phyloP scores from a whole-genome alignment of 495 filamentous ascomycete species.

The Aspergillus wentii region DNA sequence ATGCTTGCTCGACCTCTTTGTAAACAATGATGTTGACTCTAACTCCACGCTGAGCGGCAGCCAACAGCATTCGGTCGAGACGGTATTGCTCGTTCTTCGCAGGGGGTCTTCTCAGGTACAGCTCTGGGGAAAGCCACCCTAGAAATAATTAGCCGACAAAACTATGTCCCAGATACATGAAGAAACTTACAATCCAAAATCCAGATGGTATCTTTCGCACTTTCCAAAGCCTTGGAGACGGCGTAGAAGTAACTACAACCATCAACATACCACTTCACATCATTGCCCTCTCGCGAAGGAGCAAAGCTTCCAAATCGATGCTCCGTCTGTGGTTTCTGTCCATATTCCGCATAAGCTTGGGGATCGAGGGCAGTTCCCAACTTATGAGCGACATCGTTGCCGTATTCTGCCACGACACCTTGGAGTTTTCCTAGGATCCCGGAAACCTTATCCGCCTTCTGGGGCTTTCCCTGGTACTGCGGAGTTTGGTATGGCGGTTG shows the following conservation, averaged over 20 bases:
- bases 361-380: slow-evolving; percentile 47
- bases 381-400: slow-evolving; percentile 44
- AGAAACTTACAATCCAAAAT: slow-evolving; percentile 72
- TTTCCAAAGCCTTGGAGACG: slow-evolving; percentile 78
- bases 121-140: slow-evolving; percentile 86
- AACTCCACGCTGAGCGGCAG: slow-evolving; percentile 84
- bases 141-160: neutral
- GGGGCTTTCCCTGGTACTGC: slow-evolving; percentile 25
- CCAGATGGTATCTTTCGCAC: slow-evolving; percentile 79
- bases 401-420: slow-evolving; percentile 44
- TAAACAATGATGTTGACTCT: slow-evolving; percentile 89
- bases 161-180: neutral
- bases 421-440: slow-evolving; percentile 56
- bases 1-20: slow-evolving; percentile 82
- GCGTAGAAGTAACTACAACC: slow-evolving; percentile 91
- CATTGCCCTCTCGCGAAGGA: slow-evolving; percentile 57
- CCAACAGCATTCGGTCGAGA: slow-evolving; percentile 81
- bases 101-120: slow-evolving; percentile 85
- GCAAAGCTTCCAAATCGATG: slow-evolving; percentile 83
- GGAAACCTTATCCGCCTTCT: slow-evolving; percentile 39
- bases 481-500: slow-evolving; percentile 15
- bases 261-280: slow-evolving; percentile 90
- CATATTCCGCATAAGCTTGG: slow-evolving; percentile 45
- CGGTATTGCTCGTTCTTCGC: slow-evolving; percentile 79
- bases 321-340: slow-evolving; percentile 40